Evolutionary conservation across 345 rosid genomes (phyloP).

Genomic region (Salix suchowensis): DNA sequence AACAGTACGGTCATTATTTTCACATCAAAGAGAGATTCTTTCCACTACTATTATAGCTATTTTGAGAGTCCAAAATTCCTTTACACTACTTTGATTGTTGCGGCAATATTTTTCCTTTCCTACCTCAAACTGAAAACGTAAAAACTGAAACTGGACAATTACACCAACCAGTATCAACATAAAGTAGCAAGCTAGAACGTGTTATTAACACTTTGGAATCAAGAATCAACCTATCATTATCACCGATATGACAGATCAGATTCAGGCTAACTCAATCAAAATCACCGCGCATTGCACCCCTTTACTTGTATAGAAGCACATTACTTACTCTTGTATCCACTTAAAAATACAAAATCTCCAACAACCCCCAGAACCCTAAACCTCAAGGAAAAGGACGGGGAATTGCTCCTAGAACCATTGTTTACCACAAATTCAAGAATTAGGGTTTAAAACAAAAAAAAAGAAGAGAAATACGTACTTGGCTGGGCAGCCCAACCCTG

Average conservation of each 20-base stretch:
- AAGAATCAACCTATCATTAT: neutral
- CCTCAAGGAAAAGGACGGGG: neutral
- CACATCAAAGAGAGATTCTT: neutral
- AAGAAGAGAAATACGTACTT: constrained; percentile 41
- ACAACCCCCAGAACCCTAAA: neutral
- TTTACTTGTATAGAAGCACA: neutral
- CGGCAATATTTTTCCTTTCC: neutral
- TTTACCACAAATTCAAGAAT: neutral
- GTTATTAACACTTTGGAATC: neutral
- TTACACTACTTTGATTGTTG: neutral
- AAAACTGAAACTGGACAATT: neutral
- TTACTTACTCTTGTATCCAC: neutral
- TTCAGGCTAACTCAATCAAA: too few relatives aligned
- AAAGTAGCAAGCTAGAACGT: neutral
- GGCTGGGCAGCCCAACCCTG: constrained; percentile 99
- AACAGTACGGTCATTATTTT: neutral
- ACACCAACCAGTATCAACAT: neutral
- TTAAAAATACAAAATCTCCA: neutral
- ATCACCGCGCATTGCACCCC: neutral
- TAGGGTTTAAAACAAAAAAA: neutral
- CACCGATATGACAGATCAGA: too few relatives aligned
- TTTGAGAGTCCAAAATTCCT: neutral
- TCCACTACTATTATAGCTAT: neutral
- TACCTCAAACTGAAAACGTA: neutral
- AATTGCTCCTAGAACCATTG: neutral